Percentiles rank a stretch among this genome's conserved stretches.
Evolutionary conservation across 2,329 filamentous ascomycete species (phyloP).

Genomic region (Emmonsia crescens): DNA sequence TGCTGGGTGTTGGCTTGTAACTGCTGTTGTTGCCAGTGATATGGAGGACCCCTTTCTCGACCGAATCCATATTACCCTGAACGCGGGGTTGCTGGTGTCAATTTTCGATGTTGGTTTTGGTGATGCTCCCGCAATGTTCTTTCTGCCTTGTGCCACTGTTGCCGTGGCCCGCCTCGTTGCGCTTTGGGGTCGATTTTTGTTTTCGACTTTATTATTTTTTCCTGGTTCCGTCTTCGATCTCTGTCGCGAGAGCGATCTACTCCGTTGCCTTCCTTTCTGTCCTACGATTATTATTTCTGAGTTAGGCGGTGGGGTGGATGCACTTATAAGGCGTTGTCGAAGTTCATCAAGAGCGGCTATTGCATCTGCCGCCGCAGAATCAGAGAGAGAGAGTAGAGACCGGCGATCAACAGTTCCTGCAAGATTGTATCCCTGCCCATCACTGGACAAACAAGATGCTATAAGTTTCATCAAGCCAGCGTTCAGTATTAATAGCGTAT

Average conservation of each 20-base stretch:
- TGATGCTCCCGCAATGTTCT: neutral
- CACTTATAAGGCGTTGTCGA: slow-evolving; percentile 3
- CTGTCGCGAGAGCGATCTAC: neutral
- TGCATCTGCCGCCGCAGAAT: slow-evolving; percentile 1
- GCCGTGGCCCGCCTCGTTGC: neutral
- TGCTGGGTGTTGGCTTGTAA: neutral
- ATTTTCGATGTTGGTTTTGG: neutral
- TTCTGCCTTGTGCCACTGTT: neutral
- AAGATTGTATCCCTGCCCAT: neutral
- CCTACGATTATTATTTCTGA: neutral
- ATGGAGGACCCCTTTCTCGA: slow-evolving; percentile 4
- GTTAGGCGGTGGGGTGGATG: neutral
- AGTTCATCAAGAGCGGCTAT: slow-evolving; percentile 3
- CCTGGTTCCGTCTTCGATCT: neutral
- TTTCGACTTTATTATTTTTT: neutral
- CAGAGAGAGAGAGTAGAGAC: slow-evolving; percentile 3
- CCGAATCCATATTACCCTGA: slow-evolving; percentile 1
- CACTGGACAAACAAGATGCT: neutral
- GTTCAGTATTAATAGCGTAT: slow-evolving; percentile 2
- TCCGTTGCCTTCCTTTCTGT: neutral
- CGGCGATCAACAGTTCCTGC: neutral
- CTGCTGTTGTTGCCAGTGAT: slow-evolving; percentile 2
- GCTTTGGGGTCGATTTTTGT: neutral
- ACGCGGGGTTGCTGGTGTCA: neutral
- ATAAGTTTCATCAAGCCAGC: slow-evolving; percentile 6